Evolutionary conservation across 1,284 basidiomycete genomes (phyloP).

Genomic region (Ustilago trichophora): DNA sequence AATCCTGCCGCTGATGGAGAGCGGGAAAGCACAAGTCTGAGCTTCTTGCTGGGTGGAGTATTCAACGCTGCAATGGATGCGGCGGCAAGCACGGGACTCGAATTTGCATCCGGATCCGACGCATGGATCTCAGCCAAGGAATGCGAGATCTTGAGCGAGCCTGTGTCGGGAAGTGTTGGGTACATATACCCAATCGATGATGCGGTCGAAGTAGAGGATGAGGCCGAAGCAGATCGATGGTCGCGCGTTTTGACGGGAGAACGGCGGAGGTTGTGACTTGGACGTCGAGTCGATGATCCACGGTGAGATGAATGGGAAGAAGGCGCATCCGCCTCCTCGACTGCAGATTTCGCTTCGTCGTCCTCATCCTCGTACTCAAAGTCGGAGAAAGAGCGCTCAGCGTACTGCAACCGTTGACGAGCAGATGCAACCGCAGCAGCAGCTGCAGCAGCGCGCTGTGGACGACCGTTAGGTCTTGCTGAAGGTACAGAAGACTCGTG

Average conservation of each 20-base stretch:
- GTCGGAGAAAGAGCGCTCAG: conserved; percentile 30
- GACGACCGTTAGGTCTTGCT: conserved; percentile 8
- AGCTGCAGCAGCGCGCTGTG: conserved; percentile 24
- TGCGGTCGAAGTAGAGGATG: conserved; percentile 11
- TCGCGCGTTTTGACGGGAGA: conserved; percentile 12
- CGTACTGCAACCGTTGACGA: conserved; percentile 17
- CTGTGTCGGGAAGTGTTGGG: conserved; percentile 26
- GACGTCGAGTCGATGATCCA: not conserved
- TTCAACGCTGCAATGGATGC: too few relatives aligned
- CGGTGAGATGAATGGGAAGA: not conserved
- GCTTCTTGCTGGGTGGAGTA: conserved; percentile 25
- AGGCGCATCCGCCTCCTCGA: conserved; percentile 5
- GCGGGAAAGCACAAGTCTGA: conserved; percentile 8
- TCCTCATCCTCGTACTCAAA: conserved; percentile 31
- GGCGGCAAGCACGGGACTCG: conserved; percentile 1
- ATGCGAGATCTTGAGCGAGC: conserved; percentile 27
- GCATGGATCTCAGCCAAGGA: conserved; percentile 32
- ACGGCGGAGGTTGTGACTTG: conserved; percentile 7
- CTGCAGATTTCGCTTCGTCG: conserved; percentile 22
- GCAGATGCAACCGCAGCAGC: conserved; percentile 23
- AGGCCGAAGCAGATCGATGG: conserved; percentile 13
- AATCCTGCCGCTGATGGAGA: conserved; percentile 4
- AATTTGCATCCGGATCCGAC: conserved; percentile 16
- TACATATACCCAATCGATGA: conserved; percentile 40
- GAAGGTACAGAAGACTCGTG: conserved; percentile 1